Evolutionary conservation across 116 monocot species (phyloP), one percentile per base, ranked within the genome.

Genomic region (Papilionanthe hybrid): DNA sequence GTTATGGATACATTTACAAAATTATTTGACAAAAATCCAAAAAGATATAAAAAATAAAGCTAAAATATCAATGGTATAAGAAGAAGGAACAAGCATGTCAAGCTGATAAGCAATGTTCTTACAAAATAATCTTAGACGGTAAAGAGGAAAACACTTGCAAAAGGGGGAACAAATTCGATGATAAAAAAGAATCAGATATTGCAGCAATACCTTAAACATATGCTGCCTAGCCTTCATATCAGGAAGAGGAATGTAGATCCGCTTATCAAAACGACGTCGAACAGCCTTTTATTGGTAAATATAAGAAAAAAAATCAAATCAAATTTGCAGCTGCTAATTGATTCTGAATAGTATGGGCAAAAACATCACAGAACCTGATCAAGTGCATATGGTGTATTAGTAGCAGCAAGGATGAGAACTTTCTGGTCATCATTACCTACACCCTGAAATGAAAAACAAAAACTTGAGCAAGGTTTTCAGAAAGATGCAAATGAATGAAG

Each of bases 231-330:
- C 99, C 86, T 99, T 99, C 47, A 84, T 72, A 81, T 99, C 99
- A 53, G 99, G 99, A 56, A 99, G 95, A 78, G 99, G 99, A 80
- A 99, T 99, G 78, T 99, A 92, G 77, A 99, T 99, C 72, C 99
- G 80, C 86, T 99, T 99, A 69, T 99, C 99, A 91, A 99, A 99
- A 78, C 99, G 91, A 73, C 99, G 77, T 27, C 99, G 84, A 72
- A 99, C 87, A 66, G 99, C 99, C 99, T 99, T 75, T 68, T 18
- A 32, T 76, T 82, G 28, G 66, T 28, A 79, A 79, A 42, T 41
- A 75, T 41, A 79, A 58, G 72, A 28, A 65, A 77, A 18, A 42
- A 75, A 69, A 71, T n/a, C 55, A 81, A 47, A 75, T 60, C 37
- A 32, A 53, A 53, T 42, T 19, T 25, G 11, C 6, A 73, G 44